phyloP scores from a whole-genome alignment of 2,329 filamentous ascomycete genomes.

The Aspergillus caelatus region DNA sequence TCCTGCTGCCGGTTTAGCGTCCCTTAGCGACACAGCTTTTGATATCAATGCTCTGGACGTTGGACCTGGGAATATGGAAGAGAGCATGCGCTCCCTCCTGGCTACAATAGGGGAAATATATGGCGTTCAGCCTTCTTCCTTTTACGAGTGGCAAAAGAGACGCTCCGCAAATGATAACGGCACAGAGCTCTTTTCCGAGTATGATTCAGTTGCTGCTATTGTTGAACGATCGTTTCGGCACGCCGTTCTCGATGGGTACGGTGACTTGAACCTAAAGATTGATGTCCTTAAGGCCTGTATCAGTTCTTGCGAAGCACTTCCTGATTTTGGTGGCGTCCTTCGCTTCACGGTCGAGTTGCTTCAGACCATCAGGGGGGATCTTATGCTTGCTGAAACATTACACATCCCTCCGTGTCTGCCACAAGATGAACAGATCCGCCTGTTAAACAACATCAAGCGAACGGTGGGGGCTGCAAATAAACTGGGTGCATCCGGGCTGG shows the following conservation, averaged over 20 bases:
- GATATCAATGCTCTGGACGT: conserved; percentile 48
- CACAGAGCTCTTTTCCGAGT: conserved; percentile 24
- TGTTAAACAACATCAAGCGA: conserved; percentile 83
- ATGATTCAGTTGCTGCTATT: conserved; percentile 42
- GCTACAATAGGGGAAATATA: conserved; percentile 43
- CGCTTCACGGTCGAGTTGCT: conserved; percentile 83
- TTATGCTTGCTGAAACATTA: conserved; percentile 70
- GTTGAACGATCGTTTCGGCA: conserved; percentile 50
- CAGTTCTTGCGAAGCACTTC: conserved; percentile 89
- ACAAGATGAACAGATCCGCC: conserved; percentile 79
- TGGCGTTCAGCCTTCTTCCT: conserved; percentile 43
- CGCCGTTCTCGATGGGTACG: conserved; percentile 61
- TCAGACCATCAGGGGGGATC: conserved; percentile 73
- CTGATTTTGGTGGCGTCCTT: conserved; percentile 88
- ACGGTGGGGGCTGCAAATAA: conserved; percentile 77
- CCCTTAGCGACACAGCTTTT: conserved; percentile 60
- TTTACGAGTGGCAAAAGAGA: conserved; percentile 36
- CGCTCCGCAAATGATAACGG: conserved; percentile 23
- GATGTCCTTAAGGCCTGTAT: conserved; percentile 88
- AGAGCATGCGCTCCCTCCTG: conserved; percentile 43
- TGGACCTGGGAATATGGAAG: conserved; percentile 45
- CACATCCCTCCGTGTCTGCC: conserved; percentile 71
- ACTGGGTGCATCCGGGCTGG: conserved; percentile 69
- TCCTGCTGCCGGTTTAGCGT: conserved; percentile 82
- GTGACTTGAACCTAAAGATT: conserved; percentile 77